Evolutionary conservation across 176 grass and related monocot species (phyloP).

Genomic region (Aechmea fasciata): DNA sequence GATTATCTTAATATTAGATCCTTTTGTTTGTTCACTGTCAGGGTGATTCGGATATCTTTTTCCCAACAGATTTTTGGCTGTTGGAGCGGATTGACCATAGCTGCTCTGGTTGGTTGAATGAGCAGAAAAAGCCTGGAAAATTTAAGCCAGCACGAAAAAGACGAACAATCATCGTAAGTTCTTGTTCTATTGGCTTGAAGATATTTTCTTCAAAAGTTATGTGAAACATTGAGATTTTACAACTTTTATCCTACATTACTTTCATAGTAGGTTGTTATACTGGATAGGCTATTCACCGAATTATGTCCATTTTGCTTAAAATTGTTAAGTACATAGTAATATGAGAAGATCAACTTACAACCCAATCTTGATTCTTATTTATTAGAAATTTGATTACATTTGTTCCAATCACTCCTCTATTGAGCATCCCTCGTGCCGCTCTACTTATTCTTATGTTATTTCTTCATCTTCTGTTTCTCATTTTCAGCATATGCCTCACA

Average conservation of each 20-base stretch:
- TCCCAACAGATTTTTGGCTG: slow-evolving; percentile 83
- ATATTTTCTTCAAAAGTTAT: not conserved
- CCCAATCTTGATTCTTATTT: no score
- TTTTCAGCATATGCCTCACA: not conserved
- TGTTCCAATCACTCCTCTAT: no score
- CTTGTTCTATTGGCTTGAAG: not conserved
- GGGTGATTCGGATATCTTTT: slow-evolving; percentile 96
- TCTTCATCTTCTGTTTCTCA: not conserved
- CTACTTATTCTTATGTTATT: not conserved
- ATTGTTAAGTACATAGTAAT: no score
- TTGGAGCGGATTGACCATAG: slow-evolving; percentile 80
- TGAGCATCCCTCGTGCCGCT: not conserved
- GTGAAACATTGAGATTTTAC: not conserved
- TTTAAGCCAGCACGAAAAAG: slow-evolving; percentile 77
- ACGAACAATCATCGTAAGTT: slow-evolving; percentile 82
- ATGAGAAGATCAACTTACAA: no score
- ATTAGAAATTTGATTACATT: no score
- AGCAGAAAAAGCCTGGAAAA: slow-evolving; percentile 38
- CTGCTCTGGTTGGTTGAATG: slow-evolving; percentile 59
- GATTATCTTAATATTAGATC: not conserved
- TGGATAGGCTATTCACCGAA: no score
- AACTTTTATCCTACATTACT: not conserved
- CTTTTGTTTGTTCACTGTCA: slow-evolving; percentile 26
- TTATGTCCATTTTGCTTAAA: no score
- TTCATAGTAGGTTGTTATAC: no score